phyloP scores from a whole-genome alignment of 2,329 filamentous ascomycete genomes.

The Aphanoascus verrucosus region DNA sequence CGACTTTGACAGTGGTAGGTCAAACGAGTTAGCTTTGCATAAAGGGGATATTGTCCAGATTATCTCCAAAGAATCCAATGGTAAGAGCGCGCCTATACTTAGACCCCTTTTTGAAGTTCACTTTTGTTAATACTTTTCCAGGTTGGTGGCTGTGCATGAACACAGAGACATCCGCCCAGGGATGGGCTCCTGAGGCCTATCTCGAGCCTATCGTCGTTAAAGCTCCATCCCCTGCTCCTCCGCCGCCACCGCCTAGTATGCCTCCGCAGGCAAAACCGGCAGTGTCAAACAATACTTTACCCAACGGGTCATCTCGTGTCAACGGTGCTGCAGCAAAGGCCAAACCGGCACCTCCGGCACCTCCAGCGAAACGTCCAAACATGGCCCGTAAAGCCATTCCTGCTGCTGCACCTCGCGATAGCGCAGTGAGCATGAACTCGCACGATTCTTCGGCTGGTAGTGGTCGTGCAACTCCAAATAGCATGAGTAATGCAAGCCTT shows the following conservation, averaged over 20 bases:
- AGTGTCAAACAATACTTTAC: slow-evolving; percentile 34
- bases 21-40: slow-evolving; percentile 72
- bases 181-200: slow-evolving; percentile 90
- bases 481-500: slow-evolving; percentile 47
- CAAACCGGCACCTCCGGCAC: slow-evolving; percentile 64
- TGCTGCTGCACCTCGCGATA: slow-evolving; percentile 58
- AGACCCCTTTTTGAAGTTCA: background rate
- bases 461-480: slow-evolving; percentile 58
- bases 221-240: slow-evolving; percentile 49
- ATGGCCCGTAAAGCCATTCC: slow-evolving; percentile 60
- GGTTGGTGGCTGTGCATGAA: slow-evolving; percentile 95
- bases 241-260: slow-evolving; percentile 46
- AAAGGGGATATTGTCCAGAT: slow-evolving; percentile 77
- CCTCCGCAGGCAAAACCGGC: slow-evolving; percentile 51
- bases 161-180: slow-evolving; percentile 56
- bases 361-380: slow-evolving; percentile 69
- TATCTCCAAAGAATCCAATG: slow-evolving; percentile 89
- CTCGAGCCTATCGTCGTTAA: slow-evolving; percentile 61
- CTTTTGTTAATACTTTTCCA: slow-evolving; percentile 34
- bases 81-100: slow-evolving; percentile 43
- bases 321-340: slow-evolving; percentile 37
- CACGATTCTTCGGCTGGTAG: slow-evolving; percentile 49
- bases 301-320: slow-evolving; percentile 31
- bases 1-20: slow-evolving; percentile 74
- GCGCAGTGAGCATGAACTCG: slow-evolving; percentile 38